phyloP scores from a whole-genome alignment of 2,329 filamentous ascomycete species.

The Neopestalotiopsis clavispora region DNA sequence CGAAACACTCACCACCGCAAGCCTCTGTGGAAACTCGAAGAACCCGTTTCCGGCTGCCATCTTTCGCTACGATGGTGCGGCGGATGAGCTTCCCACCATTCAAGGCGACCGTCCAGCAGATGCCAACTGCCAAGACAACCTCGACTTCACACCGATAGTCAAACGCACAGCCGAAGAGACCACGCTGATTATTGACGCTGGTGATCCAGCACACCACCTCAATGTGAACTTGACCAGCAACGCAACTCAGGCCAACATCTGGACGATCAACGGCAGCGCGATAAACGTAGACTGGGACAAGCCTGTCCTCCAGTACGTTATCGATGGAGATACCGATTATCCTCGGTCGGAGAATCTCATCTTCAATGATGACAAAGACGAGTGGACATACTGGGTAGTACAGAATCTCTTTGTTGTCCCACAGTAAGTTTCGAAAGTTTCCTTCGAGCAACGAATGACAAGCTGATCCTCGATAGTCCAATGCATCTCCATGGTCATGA shows the following conservation, averaged over 20 bases:
- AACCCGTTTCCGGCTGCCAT: conserved; percentile 42
- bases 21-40: conserved; percentile 36
- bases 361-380: conserved; percentile 23
- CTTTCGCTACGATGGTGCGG: conserved; percentile 42
- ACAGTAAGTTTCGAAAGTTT: conserved; percentile 5
- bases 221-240: conserved; percentile 6
- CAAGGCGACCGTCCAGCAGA: conserved; percentile 28
- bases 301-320: conserved; percentile 33
- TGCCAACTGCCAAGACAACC: conserved; percentile 26
- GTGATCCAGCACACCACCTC: conserved; percentile 6
- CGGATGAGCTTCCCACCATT: conserved; percentile 32
- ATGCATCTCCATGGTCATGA: conserved; percentile 39
- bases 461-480: background rate
- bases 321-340: conserved; percentile 24
- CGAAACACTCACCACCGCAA: background rate
- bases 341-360: conserved; percentile 23
- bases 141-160: conserved; percentile 29
- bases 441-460: too few species aligned
- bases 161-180: conserved; percentile 30
- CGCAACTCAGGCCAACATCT: conserved; percentile 6
- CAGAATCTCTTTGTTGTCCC: conserved; percentile 23
- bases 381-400: conserved; percentile 30
- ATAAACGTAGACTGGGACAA: conserved; percentile 34
- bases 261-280: conserved; percentile 20
- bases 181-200: conserved; percentile 26